phyloP scores from a whole-genome alignment of 2,329 filamentous ascomycete genomes.

The Talaromyces sp. region DNA sequence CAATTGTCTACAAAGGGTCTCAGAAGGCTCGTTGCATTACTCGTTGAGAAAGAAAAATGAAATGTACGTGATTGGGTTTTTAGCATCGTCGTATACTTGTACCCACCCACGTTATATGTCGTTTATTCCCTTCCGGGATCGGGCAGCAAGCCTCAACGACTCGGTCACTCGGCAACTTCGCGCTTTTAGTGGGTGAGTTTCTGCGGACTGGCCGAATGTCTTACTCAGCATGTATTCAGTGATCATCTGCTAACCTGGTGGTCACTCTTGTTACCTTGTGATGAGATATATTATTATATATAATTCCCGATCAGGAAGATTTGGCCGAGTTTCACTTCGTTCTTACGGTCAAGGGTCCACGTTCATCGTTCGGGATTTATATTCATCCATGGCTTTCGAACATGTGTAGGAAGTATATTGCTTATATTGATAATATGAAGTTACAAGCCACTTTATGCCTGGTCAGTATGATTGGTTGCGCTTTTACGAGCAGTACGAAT shows the following conservation, averaged over 20 bases:
- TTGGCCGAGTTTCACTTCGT: not conserved
- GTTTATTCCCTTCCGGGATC: not conserved
- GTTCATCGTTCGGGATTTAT: not conserved
- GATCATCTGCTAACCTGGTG: not conserved
- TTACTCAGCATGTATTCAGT: not conserved
- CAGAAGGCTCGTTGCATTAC: not conserved
- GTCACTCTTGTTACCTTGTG: slow-evolving; percentile 2
- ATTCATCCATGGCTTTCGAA: not conserved
- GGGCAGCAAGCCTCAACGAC: not conserved
- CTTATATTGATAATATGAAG: not conserved
- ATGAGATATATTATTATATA: not conserved
- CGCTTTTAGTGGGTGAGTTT: not conserved
- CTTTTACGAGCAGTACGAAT: not conserved
- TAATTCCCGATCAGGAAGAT: not conserved
- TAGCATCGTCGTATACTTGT: not conserved
- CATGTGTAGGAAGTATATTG: not conserved
- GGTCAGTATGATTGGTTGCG: not conserved
- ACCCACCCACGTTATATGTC: not conserved
- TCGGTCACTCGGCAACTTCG: not conserved
- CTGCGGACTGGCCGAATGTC: not conserved
- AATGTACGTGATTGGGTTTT: not conserved
- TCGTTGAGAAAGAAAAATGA: not conserved
- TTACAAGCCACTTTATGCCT: not conserved
- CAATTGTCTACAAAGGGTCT: not conserved
- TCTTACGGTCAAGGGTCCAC: not conserved